phyloP scores from a whole-genome alignment of 345 rosid genomes.

The Sisymbrium irio region DNA sequence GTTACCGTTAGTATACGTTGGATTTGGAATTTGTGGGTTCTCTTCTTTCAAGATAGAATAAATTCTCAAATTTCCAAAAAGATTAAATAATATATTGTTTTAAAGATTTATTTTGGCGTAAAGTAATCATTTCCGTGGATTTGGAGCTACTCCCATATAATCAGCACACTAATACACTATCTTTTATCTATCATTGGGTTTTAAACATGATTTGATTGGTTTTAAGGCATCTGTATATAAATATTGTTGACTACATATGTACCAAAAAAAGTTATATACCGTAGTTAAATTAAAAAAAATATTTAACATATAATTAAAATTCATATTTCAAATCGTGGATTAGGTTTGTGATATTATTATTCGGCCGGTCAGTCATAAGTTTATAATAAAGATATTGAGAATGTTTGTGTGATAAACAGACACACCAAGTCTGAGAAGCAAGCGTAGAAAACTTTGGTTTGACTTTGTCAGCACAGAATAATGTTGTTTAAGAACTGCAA shows the following conservation, averaged over 20 bases:
- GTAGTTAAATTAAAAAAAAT: too few relatives aligned
- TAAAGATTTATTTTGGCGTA: background rate
- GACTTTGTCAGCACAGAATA: background rate
- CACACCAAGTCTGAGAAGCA: background rate
- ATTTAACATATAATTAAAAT: too few relatives aligned
- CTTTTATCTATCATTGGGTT: too few relatives aligned
- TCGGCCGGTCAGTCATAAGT: too few relatives aligned
- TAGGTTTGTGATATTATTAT: too few relatives aligned
- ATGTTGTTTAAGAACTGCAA: background rate
- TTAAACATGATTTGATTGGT: background rate
- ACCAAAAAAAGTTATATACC: too few relatives aligned
- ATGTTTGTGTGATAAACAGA: background rate
- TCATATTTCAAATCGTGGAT: too few relatives aligned
- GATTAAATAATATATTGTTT: too few relatives aligned
- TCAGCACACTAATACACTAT: background rate
- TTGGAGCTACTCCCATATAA: background rate
- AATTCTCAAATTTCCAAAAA: constrained; percentile 38
- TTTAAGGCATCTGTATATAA: too few relatives aligned
- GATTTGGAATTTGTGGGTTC: constrained; percentile 71
- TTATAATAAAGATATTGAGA: background rate
- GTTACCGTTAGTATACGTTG: constrained; percentile 70
- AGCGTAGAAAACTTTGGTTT: background rate
- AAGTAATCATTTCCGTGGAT: background rate
- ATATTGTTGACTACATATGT: too few relatives aligned
- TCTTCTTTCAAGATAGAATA: constrained; percentile 45